Evolutionary conservation across 1,284 basidiomycete species (phyloP).

Genomic region (Apiotrichum laibachii): DNA sequence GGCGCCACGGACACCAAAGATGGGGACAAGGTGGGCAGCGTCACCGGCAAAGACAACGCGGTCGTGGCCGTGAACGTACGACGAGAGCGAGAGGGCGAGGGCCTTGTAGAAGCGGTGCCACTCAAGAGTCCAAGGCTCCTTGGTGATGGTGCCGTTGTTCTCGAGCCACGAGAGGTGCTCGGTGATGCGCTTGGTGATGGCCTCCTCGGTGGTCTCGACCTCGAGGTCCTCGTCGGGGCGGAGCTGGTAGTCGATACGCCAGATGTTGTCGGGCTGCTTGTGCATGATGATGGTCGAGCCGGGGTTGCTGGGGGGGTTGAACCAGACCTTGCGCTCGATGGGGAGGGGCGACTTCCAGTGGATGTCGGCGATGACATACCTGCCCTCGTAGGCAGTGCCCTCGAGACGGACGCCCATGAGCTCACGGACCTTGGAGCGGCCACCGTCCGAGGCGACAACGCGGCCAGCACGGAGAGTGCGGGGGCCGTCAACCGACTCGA

Average conservation of each 20-base stretch:
- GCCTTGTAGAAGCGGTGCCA: constrained; percentile 27
- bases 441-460: constrained; percentile 19
- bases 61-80: constrained; percentile 13
- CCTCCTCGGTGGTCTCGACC: constrained; percentile 18
- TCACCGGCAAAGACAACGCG: constrained; percentile 22
- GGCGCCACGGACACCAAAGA: constrained; percentile 23
- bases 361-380: constrained; percentile 24
- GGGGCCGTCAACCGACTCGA: constrained; percentile 18
- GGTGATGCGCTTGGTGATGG: constrained; percentile 18
- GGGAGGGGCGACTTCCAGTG: constrained; percentile 22
- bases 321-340: constrained; percentile 19
- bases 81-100: constrained; percentile 17
- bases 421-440: constrained; percentile 19
- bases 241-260: constrained; percentile 27
- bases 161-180: constrained; percentile 24
- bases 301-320: constrained; percentile 22
- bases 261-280: constrained; percentile 26
- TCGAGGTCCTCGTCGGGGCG: constrained; percentile 15
- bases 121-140: constrained; percentile 24
- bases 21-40: constrained; percentile 24
- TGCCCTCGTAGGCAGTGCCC: constrained; percentile 23
- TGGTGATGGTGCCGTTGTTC: constrained; percentile 24
- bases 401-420: constrained; percentile 11
- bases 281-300: constrained; percentile 24
- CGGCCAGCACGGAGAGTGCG: constrained; percentile 18